Evolutionary conservation across 2,329 filamentous ascomycete genomes (phyloP).

Genomic region (Talaromyces pinophilus): DNA sequence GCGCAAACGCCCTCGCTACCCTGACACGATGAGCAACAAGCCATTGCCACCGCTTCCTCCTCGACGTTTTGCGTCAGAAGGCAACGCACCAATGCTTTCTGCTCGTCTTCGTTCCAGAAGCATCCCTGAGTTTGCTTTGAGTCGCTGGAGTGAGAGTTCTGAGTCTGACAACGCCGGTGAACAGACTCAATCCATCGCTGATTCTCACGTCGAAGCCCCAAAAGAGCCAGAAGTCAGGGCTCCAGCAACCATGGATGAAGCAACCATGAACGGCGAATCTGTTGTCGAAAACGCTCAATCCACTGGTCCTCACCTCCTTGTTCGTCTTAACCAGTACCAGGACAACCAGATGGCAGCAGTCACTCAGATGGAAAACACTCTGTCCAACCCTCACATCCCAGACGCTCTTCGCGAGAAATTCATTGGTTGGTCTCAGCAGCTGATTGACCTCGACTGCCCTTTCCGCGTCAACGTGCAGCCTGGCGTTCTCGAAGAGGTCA

Average conservation of each 20-base stretch:
- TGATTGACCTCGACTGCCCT: conserved; percentile 9
- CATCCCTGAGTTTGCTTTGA: conserved; percentile 12
- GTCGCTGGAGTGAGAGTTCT: conserved; percentile 8
- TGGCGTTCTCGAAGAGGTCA: background rate
- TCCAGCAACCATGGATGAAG: background rate
- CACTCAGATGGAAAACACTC: conserved; percentile 11
- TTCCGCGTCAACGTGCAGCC: background rate
- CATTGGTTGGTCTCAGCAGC: conserved; percentile 8
- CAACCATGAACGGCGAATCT: background rate
- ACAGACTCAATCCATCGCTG: background rate
- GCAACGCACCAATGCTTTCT: background rate
- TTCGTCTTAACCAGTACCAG: conserved; percentile 1
- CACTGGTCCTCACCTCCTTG: conserved; percentile 8
- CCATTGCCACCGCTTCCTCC: conserved; percentile 16
- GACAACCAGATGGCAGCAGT: conserved; percentile 10
- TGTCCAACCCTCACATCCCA: conserved; percentile 8
- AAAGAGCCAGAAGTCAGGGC: background rate
- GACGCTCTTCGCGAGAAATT: conserved; percentile 7
- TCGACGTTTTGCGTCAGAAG: conserved; percentile 14
- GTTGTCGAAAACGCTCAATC: background rate
- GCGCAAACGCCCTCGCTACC: conserved; percentile 8
- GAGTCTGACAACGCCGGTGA: background rate
- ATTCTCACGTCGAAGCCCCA: background rate
- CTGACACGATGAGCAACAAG: conserved; percentile 16
- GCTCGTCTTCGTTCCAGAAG: conserved; percentile 11